A percentile compares a stretch with the other conserved stretches of the same genome.
Conservation (phyloP, 140 eudicot species). For the Ambrosia hybrid region DNA sequence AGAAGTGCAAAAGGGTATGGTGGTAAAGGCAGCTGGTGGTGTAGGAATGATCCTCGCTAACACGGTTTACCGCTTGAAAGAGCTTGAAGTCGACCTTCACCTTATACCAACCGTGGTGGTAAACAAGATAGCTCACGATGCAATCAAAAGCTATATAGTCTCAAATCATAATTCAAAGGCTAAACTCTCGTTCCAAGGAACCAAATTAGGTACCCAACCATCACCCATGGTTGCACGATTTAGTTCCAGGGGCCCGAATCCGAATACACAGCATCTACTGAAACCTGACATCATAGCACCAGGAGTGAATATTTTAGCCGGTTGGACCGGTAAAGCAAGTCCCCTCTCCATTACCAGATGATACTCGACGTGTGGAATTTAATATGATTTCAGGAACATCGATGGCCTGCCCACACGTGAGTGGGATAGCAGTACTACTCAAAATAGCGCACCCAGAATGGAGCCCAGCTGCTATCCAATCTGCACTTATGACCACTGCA, state of each 20-base stretch:
- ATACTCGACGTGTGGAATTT: constrained; percentile 28
- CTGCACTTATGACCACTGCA: constrained; percentile 42
- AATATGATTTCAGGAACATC: constrained; percentile 48
- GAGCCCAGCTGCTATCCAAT: constrained; percentile 54
- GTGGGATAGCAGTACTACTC: constrained; percentile 43
- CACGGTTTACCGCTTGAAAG: constrained; percentile 17
- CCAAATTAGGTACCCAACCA: constrained; percentile 31
- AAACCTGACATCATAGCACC: constrained; percentile 64
- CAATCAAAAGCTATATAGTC: constrained; percentile 17
- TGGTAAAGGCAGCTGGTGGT: constrained; percentile 29
- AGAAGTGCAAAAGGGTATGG: constrained; percentile 16
- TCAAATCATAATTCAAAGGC: constrained; percentile 37
- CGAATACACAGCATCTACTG: constrained; percentile 27
- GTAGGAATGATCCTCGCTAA: constrained; percentile 20
- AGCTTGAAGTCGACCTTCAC: constrained; percentile 1
- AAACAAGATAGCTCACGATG: constrained; percentile 15
- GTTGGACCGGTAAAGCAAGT: constrained; percentile 19
- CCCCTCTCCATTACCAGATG: neutral
- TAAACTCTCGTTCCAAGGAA: constrained; percentile 23
- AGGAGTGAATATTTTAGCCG: constrained; percentile 48
- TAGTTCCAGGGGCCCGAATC: constrained; percentile 59
- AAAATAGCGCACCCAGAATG: constrained; percentile 46
- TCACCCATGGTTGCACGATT: constrained; percentile 45
- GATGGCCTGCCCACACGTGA: constrained; percentile 17
- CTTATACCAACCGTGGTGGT: neutral